phyloP scores from a whole-genome alignment of 129 eudicot genomes.

The Ambrosia artemisiifolia region DNA sequence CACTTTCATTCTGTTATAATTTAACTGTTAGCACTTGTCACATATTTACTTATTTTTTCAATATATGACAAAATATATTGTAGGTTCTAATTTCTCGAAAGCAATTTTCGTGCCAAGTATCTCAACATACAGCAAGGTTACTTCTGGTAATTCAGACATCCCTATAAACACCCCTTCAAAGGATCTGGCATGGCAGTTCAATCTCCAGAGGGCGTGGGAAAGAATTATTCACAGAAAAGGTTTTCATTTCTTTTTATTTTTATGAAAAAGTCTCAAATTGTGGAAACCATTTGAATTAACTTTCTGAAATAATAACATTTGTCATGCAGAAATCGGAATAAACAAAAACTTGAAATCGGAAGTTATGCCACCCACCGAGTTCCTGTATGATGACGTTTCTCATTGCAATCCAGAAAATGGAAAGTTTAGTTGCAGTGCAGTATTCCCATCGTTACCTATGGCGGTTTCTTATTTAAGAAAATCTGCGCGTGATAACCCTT shows the following conservation, averaged over 20 bases:
- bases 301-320: neutral
- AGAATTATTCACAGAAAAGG: conserved; percentile 63
- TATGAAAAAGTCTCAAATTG: neutral
- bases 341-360: conserved; percentile 28
- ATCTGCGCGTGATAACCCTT: conserved; percentile 63
- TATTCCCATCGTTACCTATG: conserved; percentile 70
- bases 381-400: conserved; percentile 43
- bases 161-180: conserved; percentile 41
- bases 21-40: neutral
- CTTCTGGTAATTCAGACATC: conserved; percentile 63
- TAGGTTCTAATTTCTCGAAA: conserved; percentile 70
- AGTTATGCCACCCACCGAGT: conserved; percentile 33
- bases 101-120: conserved; percentile 87
- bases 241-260: conserved; percentile 19
- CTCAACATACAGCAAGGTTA: conserved; percentile 79
- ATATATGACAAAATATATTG: neutral
- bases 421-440: conserved; percentile 59
- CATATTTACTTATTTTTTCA: neutral
- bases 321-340: conserved; percentile 35
- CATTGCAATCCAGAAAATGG: conserved; percentile 43
- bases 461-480: conserved; percentile 71
- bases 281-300: neutral
- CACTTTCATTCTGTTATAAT: neutral
- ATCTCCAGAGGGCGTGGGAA: conserved; percentile 82
- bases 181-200: conserved; percentile 82